Conservation (phyloP, 2,329 filamentous ascomycete genomes). For the Cercospora citrullina region DNA sequence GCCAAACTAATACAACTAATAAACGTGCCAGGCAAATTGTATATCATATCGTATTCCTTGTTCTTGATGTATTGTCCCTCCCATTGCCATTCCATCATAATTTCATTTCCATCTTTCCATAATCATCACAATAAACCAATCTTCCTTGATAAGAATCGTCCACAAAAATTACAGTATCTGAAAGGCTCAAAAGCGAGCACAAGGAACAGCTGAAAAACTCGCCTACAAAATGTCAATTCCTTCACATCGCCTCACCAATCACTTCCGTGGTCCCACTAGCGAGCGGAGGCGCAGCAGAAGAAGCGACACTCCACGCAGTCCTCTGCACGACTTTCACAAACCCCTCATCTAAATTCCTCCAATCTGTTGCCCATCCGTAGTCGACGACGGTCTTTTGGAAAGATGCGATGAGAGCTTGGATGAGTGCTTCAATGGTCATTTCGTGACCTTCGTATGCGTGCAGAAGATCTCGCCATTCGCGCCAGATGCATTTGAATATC, state of each 20-base stretch:
- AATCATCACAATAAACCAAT: neutral
- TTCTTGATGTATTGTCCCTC: neutral
- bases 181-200: too few species aligned
- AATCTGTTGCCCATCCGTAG: conserved; percentile 15
- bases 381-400: conserved; percentile 15
- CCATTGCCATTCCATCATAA: neutral
- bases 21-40: neutral
- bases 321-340: conserved; percentile 14
- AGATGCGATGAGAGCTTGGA: conserved; percentile 8
- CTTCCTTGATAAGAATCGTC: too few species aligned
- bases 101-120: neutral
- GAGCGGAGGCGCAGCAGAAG: neutral
- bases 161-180: too few species aligned
- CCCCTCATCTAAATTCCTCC: neutral
- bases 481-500: conserved; percentile 23
- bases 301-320: neutral
- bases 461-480: conserved; percentile 22
- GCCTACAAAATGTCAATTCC: too few species aligned
- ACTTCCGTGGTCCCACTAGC: neutral
- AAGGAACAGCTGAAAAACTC: too few species aligned
- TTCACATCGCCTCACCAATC: neutral
- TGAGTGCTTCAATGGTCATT: conserved; percentile 6
- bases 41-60: neutral
- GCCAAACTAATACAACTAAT: neutral
- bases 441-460: conserved; percentile 7